Percentiles rank a stretch among this genome's conserved stretches.
Conservation (phyloP, 495 filamentous ascomycete species). For the Opeltia flavorubescens region DNA sequence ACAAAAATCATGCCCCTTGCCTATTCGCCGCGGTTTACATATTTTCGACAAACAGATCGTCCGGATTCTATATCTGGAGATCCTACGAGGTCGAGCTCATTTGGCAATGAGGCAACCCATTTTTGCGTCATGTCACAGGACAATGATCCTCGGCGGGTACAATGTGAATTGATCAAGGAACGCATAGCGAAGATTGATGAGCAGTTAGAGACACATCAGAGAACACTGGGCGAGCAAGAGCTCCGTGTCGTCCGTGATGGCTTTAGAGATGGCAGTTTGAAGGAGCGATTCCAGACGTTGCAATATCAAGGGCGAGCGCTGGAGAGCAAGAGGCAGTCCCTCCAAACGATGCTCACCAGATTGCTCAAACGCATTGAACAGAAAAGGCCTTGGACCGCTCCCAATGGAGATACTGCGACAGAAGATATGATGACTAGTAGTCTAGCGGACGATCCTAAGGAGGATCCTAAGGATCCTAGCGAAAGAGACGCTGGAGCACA, state of each 20-base stretch:
- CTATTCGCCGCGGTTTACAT: conserved; percentile 86
- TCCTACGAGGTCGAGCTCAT: conserved; percentile 61
- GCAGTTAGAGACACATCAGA: conserved; percentile 60
- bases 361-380: conserved; percentile 43
- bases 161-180: conserved; percentile 68
- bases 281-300: conserved; percentile 50
- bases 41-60: conserved; percentile 95
- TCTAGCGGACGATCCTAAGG: background rate
- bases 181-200: conserved; percentile 63
- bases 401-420: conserved; percentile 12
- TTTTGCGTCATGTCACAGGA: conserved; percentile 88
- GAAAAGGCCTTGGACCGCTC: conserved; percentile 19
- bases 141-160: conserved; percentile 82
- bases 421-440: conserved; percentile 2
- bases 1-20: conserved; percentile 87
- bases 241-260: conserved; percentile 42
- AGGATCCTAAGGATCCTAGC: conserved; percentile 17
- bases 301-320: conserved; percentile 57
- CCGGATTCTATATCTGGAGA: conserved; percentile 51
- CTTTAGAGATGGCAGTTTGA: conserved; percentile 36
- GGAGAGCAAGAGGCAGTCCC: conserved; percentile 58
- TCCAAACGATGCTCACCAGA: conserved; percentile 57
- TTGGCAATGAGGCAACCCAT: conserved; percentile 85
- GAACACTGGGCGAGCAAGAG: conserved; percentile 50
- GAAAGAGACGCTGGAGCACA: conserved; percentile 28